Conservation (phyloP, 2,329 filamentous ascomycete species). For the Sporothrix phasma region DNA sequence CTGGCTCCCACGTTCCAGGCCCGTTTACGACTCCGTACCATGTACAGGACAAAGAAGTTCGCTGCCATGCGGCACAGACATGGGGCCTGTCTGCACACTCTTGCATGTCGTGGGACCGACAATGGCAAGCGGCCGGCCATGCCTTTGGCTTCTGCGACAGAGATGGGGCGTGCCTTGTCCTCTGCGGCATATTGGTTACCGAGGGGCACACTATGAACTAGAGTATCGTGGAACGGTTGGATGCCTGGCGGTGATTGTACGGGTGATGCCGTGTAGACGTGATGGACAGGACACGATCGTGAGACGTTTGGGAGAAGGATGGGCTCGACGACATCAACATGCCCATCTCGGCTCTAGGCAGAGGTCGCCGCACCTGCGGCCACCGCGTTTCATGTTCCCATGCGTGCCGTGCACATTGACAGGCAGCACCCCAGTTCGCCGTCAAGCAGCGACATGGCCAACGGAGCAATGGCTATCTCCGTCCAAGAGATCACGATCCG, state of each 20-base stretch:
- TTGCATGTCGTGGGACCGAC: background rate
- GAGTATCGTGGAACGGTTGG: too few relatives aligned
- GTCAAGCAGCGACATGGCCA: too few relatives aligned
- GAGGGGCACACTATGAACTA: too few relatives aligned
- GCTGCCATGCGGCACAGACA: background rate
- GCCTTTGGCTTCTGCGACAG: background rate
- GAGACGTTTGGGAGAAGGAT: too few relatives aligned
- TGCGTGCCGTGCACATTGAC: background rate
- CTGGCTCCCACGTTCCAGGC: background rate
- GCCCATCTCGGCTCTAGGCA: too few relatives aligned
- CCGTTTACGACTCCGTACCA: too few relatives aligned
- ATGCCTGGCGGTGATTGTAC: too few relatives aligned
- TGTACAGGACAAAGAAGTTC: too few relatives aligned
- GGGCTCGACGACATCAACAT: too few relatives aligned
- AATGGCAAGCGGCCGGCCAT: background rate
- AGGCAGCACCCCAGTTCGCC: background rate
- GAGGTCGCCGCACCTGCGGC: background rate
- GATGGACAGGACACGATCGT: too few relatives aligned
- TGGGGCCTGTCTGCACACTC: background rate
- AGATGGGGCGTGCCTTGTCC: background rate
- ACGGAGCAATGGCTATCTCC: background rate
- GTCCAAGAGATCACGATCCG: background rate
- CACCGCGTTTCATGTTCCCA: background rate
- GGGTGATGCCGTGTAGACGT: too few relatives aligned
- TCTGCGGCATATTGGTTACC: background rate